A percentile compares a stretch with the other conserved stretches of the same genome.
Evolutionary conservation across 768 basidiomycete species (phyloP).

Genomic region (Russula compacta): DNA sequence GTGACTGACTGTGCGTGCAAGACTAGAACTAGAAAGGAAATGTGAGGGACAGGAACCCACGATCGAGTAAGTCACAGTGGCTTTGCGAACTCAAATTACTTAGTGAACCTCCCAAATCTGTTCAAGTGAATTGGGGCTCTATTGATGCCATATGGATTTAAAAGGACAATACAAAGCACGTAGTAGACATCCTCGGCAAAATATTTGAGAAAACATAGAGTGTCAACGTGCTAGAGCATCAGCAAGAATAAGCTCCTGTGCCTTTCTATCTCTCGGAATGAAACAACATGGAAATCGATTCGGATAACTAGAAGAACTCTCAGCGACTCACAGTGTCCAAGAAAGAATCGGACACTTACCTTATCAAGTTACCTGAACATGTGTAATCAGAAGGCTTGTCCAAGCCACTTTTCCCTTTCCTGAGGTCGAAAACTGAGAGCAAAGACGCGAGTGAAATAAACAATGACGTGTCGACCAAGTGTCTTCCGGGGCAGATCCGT

Average conservation of each 20-base stretch:
- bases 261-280: neutral
- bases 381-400: neutral
- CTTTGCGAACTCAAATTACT: no score
- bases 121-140: no score
- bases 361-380: neutral
- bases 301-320: neutral
- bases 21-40: no score
- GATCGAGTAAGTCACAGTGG: no score
- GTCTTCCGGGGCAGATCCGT: neutral
- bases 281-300: neutral
- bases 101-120: no score
- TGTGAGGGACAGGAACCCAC: no score
- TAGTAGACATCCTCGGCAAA: no score
- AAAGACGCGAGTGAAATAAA: neutral
- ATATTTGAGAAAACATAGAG: no score
- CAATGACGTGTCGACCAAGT: neutral
- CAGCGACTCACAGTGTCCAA: neutral
- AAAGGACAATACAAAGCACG: no score
- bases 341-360: neutral
- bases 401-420: neutral
- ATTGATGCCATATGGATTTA: no score
- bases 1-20: no score
- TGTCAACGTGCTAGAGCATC: neutral
- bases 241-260: neutral
- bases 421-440: neutral